Percentiles rank a stretch among this genome's conserved stretches.
Evolutionary conservation across 2,329 filamentous ascomycete genomes (phyloP).

Genomic region (Colletotrichum abscissum): DNA sequence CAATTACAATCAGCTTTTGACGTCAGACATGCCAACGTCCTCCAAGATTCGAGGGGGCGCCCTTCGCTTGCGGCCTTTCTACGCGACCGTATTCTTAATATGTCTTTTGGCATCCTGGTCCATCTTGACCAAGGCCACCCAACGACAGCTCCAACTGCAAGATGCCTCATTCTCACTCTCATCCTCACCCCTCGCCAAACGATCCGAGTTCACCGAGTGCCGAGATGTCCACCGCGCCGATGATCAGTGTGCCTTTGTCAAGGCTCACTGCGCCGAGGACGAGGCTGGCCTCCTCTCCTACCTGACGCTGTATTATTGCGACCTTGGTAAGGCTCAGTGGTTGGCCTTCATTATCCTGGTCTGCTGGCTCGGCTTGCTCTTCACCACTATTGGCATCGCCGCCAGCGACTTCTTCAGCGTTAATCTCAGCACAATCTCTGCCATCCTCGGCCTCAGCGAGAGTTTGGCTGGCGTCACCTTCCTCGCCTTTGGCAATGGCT

Average conservation of each 20-base stretch:
- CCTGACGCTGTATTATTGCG: conserved; percentile 91
- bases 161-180: conserved; percentile 23
- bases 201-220: conserved; percentile 66
- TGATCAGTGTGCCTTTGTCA: conserved; percentile 90
- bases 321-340: conserved; percentile 73
- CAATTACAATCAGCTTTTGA: conserved; percentile 32
- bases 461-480: conserved; percentile 97
- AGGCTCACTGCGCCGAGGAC: conserved; percentile 84
- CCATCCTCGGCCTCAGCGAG: conserved; percentile 91
- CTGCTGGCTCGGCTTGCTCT: conserved; percentile 87
- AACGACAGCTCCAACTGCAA: conserved; percentile 28
- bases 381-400: conserved; percentile 96
- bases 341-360: conserved; percentile 84
- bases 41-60: conserved; percentile 46
- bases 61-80: conserved; percentile 61
- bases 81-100: conserved; percentile 58
- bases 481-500: conserved; percentile 96
- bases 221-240: conserved; percentile 79
- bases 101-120: conserved; percentile 58
- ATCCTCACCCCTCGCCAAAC: conserved; percentile 42
- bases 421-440: conserved; percentile 93
- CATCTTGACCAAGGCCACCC: conserved; percentile 45
- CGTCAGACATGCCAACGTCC: conserved; percentile 40
- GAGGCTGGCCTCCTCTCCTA: conserved; percentile 92
- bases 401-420: conserved; percentile 99